Conservation (phyloP, 805 yeast genomes). For the Huiozyma sinensis region DNA sequence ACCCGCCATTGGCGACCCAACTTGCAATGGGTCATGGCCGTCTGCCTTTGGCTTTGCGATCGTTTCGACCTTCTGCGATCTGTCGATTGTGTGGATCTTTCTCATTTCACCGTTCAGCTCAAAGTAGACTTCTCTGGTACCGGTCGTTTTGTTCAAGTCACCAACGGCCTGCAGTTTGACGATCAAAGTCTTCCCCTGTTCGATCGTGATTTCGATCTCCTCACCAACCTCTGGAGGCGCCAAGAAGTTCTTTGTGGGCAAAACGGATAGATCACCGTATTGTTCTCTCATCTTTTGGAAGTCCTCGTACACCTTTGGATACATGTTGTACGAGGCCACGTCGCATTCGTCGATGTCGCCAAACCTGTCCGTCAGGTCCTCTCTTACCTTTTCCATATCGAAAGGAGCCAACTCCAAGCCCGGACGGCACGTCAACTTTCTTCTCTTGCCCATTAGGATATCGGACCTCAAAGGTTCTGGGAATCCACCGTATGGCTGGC, state of each 20-base stretch:
- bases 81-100: conserved; percentile 86
- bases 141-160: conserved; percentile 73
- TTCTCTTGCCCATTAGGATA: conserved; percentile 83
- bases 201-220: conserved; percentile 81
- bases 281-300: conserved; percentile 61
- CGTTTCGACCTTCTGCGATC: conserved; percentile 74
- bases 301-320: conserved; percentile 92
- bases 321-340: conserved; percentile 93
- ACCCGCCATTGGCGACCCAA: conserved; percentile 99
- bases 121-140: conserved; percentile 91
- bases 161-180: conserved; percentile 88
- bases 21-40: conserved; percentile 77
- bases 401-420: conserved; percentile 84
- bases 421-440: conserved; percentile 81
- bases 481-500: conserved; percentile 99
- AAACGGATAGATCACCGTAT: conserved; percentile 84
- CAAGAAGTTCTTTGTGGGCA: conserved; percentile 87
- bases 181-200: conserved; percentile 88
- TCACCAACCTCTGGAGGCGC: conserved; percentile 81
- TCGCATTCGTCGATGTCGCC: conserved; percentile 77
- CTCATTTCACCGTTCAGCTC: conserved; percentile 98
- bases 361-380: conserved; percentile 66
- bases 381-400: conserved; percentile 59
- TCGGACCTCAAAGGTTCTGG: conserved; percentile 97
- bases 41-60: conserved; percentile 87